Percentiles rank a stretch among this genome's conserved stretches.
These are phyloP conservation scores for Nidula microcarpa DNA, from an alignment of 768 basidiomycete species.

Conservation along the genomic window DNA sequence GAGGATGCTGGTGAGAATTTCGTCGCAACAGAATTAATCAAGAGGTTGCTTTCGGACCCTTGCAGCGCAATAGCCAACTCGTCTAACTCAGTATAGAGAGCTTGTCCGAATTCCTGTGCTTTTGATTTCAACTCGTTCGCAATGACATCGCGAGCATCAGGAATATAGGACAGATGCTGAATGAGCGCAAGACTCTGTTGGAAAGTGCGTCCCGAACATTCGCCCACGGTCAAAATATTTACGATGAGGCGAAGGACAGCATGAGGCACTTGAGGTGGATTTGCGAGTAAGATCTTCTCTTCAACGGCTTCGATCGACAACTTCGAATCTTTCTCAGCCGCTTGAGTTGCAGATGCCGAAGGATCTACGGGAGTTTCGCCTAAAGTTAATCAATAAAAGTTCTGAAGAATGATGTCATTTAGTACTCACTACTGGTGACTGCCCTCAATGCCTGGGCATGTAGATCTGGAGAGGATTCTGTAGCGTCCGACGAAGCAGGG, in stretches of 20 bases:
- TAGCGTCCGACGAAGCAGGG: background rate
- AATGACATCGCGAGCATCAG: conserved; percentile 85
- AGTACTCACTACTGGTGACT: too few relatives aligned
- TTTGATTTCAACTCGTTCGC: conserved; percentile 82
- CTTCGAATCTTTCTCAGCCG: conserved; percentile 15
- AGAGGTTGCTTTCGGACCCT: conserved; percentile 47
- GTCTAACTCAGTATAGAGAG: conserved; percentile 71
- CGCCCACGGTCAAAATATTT: conserved; percentile 95
- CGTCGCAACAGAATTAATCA: conserved; percentile 69
- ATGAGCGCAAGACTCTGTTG: conserved; percentile 89
- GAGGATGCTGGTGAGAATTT: conserved; percentile 95
- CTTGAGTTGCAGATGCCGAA: conserved; percentile 1
- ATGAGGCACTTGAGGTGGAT: conserved; percentile 83
- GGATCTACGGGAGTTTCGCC: background rate
- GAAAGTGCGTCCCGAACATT: conserved; percentile 96
- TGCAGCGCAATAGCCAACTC: conserved; percentile 67
- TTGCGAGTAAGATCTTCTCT: conserved; percentile 54
- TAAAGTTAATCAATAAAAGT: too few relatives aligned
- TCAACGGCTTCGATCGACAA: conserved; percentile 33
- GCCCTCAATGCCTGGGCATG: too few relatives aligned
- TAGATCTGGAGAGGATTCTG: background rate
- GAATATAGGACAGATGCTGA: conserved; percentile 85
- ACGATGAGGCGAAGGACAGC: conserved; percentile 86
- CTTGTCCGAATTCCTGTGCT: conserved; percentile 85
- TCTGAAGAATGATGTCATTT: too few relatives aligned